Evolutionary conservation across 257 asterid genomes (phyloP).

Genomic region (Eustoma russellianum): DNA sequence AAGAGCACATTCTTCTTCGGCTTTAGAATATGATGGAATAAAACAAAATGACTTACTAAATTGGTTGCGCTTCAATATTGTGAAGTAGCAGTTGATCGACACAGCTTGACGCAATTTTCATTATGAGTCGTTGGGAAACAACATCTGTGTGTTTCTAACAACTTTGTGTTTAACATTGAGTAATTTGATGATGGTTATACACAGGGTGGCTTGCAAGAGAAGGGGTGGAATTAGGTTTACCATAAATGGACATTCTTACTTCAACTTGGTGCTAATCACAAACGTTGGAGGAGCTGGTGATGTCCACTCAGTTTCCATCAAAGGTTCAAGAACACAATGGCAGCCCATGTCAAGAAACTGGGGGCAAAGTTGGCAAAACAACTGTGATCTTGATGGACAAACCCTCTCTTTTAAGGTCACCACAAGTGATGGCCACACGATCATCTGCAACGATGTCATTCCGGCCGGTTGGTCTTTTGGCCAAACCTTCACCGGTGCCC

Average conservation of each 20-base stretch:
- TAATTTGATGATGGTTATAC: not conserved
- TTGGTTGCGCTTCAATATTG: no score
- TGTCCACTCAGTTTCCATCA: slow-evolving; percentile 34
- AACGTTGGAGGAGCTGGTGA: slow-evolving; percentile 54
- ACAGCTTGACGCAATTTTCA: no score
- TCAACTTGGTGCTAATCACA: slow-evolving; percentile 42
- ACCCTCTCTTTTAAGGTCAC: slow-evolving; percentile 41
- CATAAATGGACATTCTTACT: slow-evolving; percentile 45
- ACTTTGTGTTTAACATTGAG: no score
- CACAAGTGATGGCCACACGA: slow-evolving; percentile 33
- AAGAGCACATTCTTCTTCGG: no score
- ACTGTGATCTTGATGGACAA: slow-evolving; percentile 34
- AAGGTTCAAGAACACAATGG: slow-evolving; percentile 37
- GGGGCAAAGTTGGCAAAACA: slow-evolving; percentile 61
- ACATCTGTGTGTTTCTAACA: no score
- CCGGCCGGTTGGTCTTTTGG: slow-evolving; percentile 37
- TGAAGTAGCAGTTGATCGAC: no score
- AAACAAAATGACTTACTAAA: no score
- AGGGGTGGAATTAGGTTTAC: slow-evolving; percentile 48
- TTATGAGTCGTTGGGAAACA: no score
- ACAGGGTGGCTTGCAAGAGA: slow-evolving; percentile 40
- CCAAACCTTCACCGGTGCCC: slow-evolving; percentile 32
- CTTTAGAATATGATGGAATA: no score
- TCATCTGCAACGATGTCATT: slow-evolving; percentile 20
- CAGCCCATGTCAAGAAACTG: slow-evolving; percentile 44